These are phyloP conservation scores for Litsea cubeba DNA, from an alignment of 164 flowering plant genomes.

Conservation along the genomic window DNA sequence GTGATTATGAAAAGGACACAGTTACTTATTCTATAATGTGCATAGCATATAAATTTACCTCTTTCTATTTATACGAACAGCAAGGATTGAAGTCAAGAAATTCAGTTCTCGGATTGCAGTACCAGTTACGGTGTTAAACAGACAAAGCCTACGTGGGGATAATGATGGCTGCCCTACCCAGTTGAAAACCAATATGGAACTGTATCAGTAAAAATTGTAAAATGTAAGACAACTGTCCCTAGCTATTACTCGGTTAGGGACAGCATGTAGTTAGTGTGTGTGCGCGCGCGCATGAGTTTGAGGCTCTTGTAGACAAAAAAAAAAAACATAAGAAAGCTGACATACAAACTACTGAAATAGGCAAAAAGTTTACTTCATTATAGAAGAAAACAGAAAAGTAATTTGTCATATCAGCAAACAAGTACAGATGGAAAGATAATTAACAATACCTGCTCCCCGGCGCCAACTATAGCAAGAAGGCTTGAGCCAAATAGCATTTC, in stretches of 20 bases:
- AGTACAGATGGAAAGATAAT: neutral
- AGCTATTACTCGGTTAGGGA: neutral
- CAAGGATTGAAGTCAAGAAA: conserved; percentile 82
- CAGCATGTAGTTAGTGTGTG: neutral
- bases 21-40: neutral
- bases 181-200: conserved; percentile 7
- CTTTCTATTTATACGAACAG: conserved; percentile 69
- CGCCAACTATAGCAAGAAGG: conserved; percentile 91
- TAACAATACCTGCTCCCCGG: conserved; percentile 82
- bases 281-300: too few species aligned
- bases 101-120: conserved; percentile 67
- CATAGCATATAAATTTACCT: conserved; percentile 34
- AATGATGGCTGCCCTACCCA: conserved; percentile 58
- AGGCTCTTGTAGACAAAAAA: too few species aligned
- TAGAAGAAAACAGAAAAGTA: neutral
- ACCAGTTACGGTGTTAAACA: conserved; percentile 71
- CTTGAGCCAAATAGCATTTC: conserved; percentile 86
- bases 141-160: conserved; percentile 86
- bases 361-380: neutral
- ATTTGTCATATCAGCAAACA: neutral
- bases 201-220: too few species aligned
- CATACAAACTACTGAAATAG: too few species aligned
- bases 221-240: neutral
- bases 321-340: too few species aligned
- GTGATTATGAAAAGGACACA: neutral